Evolutionary conservation across 331 rosid species (phyloP).

Genomic region (Quercus phellos): DNA sequence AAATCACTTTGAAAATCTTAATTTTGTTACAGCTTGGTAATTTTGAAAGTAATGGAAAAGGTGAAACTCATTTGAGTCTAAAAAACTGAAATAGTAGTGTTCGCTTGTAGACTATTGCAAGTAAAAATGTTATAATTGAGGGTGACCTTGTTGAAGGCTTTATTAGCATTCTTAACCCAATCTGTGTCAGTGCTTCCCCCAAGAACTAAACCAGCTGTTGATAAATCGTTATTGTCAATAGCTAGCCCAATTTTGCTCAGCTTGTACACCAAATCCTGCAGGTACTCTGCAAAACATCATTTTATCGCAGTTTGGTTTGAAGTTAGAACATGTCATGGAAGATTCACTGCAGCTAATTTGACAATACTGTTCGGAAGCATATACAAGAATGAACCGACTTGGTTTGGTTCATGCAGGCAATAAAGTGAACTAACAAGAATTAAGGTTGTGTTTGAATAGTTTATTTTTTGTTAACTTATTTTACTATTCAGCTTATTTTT

Average conservation of each 20-base stretch:
- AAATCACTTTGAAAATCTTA: neutral
- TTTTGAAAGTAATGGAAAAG: neutral
- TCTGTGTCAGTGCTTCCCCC: conserved; percentile 60
- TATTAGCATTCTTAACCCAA: conserved; percentile 71
- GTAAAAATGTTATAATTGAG: conserved; percentile 4
- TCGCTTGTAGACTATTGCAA: neutral
- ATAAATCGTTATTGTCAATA: conserved; percentile 68
- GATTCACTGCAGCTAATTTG: neutral
- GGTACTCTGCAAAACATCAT: conserved; percentile 49
- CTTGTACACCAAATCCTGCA: conserved; percentile 80
- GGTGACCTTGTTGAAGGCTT: conserved; percentile 75
- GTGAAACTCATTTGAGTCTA: neutral
- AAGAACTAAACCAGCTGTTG: conserved; percentile 72
- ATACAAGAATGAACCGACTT: neutral
- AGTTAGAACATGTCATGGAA: neutral
- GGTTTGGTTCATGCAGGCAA: neutral
- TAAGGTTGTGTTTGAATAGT: neutral
- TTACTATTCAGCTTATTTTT: too few relatives aligned
- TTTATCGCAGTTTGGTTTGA: neutral
- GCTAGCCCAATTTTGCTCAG: conserved; percentile 86
- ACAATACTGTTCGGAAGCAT: neutral
- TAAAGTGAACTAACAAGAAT: neutral
- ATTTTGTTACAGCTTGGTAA: neutral
- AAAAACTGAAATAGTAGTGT: neutral
- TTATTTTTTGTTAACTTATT: too few relatives aligned